phyloP scores from a whole-genome alignment of 2,329 filamentous ascomycete species.

The Alternaria novae-zelandiae region DNA sequence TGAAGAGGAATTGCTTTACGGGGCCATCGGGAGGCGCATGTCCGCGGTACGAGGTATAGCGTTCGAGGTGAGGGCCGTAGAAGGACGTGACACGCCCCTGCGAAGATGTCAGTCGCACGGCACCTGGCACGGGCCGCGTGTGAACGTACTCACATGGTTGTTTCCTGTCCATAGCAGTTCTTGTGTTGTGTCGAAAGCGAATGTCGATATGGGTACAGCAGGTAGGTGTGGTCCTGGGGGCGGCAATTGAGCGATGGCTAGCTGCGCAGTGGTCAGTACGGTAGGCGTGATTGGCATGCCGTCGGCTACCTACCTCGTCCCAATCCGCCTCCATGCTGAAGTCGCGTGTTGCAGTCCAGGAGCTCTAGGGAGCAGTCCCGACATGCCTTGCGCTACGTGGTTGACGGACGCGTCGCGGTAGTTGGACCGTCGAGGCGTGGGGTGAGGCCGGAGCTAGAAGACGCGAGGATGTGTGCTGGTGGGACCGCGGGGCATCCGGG shows the following conservation, averaged over 20 bases:
- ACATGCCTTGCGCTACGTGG: slow-evolving; percentile 36
- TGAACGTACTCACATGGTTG: slow-evolving; percentile 71
- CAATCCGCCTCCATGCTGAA: slow-evolving; percentile 59
- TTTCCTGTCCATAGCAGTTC: slow-evolving; percentile 95
- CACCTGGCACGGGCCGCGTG: neutral
- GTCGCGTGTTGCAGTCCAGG: slow-evolving; percentile 30
- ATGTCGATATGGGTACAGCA: slow-evolving; percentile 74
- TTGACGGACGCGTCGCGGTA: slow-evolving; percentile 26
- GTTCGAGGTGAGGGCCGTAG: slow-evolving; percentile 81
- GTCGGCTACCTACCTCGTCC: slow-evolving; percentile 51
- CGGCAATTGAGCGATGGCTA: slow-evolving; percentile 81
- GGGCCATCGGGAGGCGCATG: slow-evolving; percentile 75
- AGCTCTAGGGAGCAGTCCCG: slow-evolving; percentile 18
- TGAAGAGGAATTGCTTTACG: slow-evolving; percentile 88
- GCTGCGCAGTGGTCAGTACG: slow-evolving; percentile 56
- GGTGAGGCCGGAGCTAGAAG: slow-evolving; percentile 30
- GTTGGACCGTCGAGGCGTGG: slow-evolving; percentile 19
- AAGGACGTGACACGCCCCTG: slow-evolving; percentile 91
- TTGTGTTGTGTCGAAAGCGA: slow-evolving; percentile 87
- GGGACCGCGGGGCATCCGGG: slow-evolving; percentile 15
- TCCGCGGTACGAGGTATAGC: slow-evolving; percentile 88
- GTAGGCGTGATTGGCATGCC: neutral
- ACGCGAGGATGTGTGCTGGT: slow-evolving; percentile 21
- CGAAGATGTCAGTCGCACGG: slow-evolving; percentile 13
- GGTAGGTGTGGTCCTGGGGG: slow-evolving; percentile 71